Evolutionary conservation across 768 basidiomycete species (phyloP).

Genomic region (Termitomyces sp.): DNA sequence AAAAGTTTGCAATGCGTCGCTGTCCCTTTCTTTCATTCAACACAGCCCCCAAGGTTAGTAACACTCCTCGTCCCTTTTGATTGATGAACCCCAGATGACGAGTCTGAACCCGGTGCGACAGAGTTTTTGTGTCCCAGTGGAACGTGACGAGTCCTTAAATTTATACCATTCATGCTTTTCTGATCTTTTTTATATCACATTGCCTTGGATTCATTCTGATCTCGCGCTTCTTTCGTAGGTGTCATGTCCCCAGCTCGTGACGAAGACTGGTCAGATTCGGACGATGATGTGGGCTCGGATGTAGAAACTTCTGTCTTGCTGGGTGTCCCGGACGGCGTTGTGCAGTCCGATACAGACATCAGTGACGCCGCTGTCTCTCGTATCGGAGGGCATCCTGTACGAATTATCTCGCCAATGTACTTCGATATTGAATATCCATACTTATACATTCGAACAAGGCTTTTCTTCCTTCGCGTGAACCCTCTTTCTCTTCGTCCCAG

Average conservation of each 20-base stretch:
- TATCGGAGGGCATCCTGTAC: conserved; percentile 88
- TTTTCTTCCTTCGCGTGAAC: conserved; percentile 63
- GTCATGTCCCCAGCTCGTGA: conserved; percentile 40
- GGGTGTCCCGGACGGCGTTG: conserved; percentile 75
- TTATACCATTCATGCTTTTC: conserved; percentile 93
- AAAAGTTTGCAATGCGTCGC: conserved; percentile 14
- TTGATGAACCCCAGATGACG: conserved; percentile 61
- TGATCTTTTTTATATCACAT: conserved; percentile 44
- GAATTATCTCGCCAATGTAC: conserved; percentile 50
- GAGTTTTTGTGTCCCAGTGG: conserved; percentile 56
- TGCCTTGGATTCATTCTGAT: conserved; percentile 18
- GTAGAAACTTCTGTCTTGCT: conserved; percentile 73
- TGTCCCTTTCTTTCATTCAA: conserved; percentile 11
- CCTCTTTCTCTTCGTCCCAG: conserved; percentile 55
- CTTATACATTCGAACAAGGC: conserved; percentile 55
- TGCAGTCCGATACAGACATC: conserved; percentile 56
- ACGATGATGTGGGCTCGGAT: conserved; percentile 53
- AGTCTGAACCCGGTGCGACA: conserved; percentile 66
- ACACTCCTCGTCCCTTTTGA: conserved; percentile 5
- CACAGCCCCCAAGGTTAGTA: conserved; percentile 18
- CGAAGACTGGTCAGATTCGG: conserved; percentile 81
- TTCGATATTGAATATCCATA: conserved; percentile 43
- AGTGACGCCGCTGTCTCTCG: conserved; percentile 82
- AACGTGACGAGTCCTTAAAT: conserved; percentile 62
- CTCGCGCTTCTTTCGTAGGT: conserved; percentile 9